Evolutionary conservation across 108 stramenopile genomes (phyloP), one percentile per base, ranked within the genome.

Genomic region (Cyclotella cryptica): DNA sequence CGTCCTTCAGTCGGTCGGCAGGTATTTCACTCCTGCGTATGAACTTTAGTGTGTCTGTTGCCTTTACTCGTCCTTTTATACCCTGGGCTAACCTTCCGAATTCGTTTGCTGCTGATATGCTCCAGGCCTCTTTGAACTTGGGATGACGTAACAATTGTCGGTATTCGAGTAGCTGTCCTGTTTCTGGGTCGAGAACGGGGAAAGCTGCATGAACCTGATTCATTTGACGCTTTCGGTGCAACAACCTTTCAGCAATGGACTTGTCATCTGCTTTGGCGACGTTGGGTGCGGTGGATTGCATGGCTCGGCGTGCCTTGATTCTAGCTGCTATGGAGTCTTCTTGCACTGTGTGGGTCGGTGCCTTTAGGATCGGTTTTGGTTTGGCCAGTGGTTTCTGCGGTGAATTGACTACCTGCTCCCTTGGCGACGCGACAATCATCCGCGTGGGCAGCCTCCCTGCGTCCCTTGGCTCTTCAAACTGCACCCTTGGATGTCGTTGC

Each of bases 21-120:
- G 80, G 86, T 22, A 84, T 58, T 15, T 79, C 40, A 39, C 54
- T 26, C 47, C 49, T 68, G 66, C 49, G 26, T 24, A 84, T 80
- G 72, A 84, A 87, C 14, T 61, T 13, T 26, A 84, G 67, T 2
- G 75, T 83, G 69, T 86, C 59, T 66, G 77, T 71, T 27, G 30
- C 47, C 27, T 39, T 63, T 17, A 63, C 40, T 63, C 40, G 18
- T 58, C 57, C 57, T 58, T 40, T 47, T 19, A 64, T 58, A 58
- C 57, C 57, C 27, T 58, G 57, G 26, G 57, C 57, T 27, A 58
- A 51, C 49, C 49, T 51, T 51, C 49, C 49, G 49, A 51, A 51
- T 51, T 51, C 49, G 19, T 51, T 51, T 58, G 57, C 57, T 28
- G 57, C 57, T 15, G 57, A 58, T 18, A 42, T 59, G 46, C 26